Evolutionary conservation across 495 filamentous ascomycete genomes (phyloP), one percentile per base, ranked within the genome.

Genomic region (Aspergillus kassunensis): DNA sequence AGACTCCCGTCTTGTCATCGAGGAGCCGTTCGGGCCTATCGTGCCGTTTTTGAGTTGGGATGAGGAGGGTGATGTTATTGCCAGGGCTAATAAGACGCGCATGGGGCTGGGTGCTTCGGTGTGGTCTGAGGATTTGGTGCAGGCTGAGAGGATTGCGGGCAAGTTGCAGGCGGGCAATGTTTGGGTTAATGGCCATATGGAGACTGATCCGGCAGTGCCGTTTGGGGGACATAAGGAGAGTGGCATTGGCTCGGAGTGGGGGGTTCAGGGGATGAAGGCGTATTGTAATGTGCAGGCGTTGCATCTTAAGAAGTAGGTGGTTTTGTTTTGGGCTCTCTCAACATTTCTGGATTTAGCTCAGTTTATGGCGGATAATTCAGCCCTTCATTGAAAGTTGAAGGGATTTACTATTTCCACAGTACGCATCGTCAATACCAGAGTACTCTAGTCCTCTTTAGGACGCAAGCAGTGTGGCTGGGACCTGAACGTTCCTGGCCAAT

Each of bases 21-120:
- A 35, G 23, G 53, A 55, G 40, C 39, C 16, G 4, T 55, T 55
- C 21, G 53, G 76, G 1, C 76, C 76, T 1, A 67, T 80, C 19
- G 52, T 62, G 4, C 58, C 65, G n/a, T 57, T 66, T 20, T 53
- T 62, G 25, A 58, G 54, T 11, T 97, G 96, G 74, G 82, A 82
- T 62, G 85, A 81, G 0, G 91, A 96, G 60, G 84, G 85, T 29
- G 89, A 97, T 52, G 91, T 88, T 0, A 70, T 96, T 18, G 71
- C 77, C 30, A 78, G 87, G 61, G 91, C 91, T 23, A 97, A 96
- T 62, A 81, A 88, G 61, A 90, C 86, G 1, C 86, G 82, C 0
- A 95, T 93, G 57, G 91, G 91, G 1, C 79, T 97, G 13, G 90
- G 89, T 21, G 82, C 82, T 21, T 87, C 90, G 0, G 66, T 96